Evolutionary conservation across 768 basidiomycete genomes (phyloP).

Genomic region (Russula brevipes): DNA sequence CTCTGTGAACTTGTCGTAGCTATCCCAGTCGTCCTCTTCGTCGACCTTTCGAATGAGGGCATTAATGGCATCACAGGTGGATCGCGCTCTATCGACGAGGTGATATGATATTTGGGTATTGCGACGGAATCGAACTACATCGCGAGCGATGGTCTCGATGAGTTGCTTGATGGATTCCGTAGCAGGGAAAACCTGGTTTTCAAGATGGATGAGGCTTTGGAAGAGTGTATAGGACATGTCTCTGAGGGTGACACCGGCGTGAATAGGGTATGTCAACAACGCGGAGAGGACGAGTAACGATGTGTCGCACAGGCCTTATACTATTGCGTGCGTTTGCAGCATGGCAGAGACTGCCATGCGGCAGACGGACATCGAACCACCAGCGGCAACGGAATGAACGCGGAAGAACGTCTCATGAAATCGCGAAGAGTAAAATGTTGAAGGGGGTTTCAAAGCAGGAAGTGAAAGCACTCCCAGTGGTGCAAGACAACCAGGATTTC

Average conservation of each 20-base stretch:
- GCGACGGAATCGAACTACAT: constrained; percentile 23
- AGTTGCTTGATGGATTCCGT: constrained; percentile 21
- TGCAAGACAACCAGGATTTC: too few species aligned
- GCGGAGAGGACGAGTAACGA: constrained; percentile 2
- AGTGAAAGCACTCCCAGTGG: too few species aligned
- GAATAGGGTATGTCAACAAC: constrained; percentile 3
- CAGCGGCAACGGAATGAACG: background rate
- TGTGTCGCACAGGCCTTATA: constrained; percentile 13
- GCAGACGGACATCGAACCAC: constrained; percentile 15
- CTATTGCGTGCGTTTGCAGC: constrained; percentile 9
- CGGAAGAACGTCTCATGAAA: background rate
- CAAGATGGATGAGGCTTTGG: constrained; percentile 14
- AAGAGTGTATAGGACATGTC: constrained; percentile 22
- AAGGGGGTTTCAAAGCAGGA: background rate
- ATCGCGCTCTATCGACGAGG: constrained; percentile 17
- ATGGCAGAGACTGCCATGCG: constrained; percentile 14
- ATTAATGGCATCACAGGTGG: constrained; percentile 17
- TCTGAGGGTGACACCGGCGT: background rate
- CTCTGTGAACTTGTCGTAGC: constrained; percentile 21
- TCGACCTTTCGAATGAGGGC: constrained; percentile 16
- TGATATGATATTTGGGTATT: constrained; percentile 23
- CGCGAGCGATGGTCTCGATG: constrained; percentile 17
- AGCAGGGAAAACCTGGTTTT: constrained; percentile 18
- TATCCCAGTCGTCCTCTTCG: constrained; percentile 21
- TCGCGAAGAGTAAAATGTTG: background rate